These are phyloP conservation scores for Dictyostelium citrinum DNA, from an alignment of 78 protist genomes.

Conservation along the genomic window DNA sequence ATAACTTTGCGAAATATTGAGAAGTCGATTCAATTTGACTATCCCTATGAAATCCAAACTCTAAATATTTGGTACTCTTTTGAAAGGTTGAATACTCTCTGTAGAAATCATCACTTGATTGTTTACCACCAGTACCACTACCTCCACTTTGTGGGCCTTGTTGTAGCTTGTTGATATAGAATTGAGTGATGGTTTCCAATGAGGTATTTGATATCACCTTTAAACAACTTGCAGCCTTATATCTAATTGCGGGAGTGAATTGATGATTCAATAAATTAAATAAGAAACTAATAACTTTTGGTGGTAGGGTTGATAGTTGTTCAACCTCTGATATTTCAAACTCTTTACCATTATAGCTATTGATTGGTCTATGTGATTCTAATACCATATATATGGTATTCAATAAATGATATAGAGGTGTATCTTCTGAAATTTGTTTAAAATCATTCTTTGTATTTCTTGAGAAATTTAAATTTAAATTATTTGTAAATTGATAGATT, in stretches of 20 bases:
- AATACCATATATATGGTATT: slow-evolving; percentile 35
- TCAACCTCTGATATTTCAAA: neutral
- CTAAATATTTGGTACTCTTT: slow-evolving; percentile 31
- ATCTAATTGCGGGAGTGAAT: slow-evolving; percentile 22
- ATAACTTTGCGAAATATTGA: slow-evolving; percentile 60
- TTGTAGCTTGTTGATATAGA: slow-evolving; percentile 30
- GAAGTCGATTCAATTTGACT: slow-evolving; percentile 23
- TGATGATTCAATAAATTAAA: slow-evolving; percentile 21
- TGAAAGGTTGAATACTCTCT: slow-evolving; percentile 51
- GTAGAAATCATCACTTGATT: slow-evolving; percentile 41
- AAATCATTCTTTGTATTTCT: neutral
- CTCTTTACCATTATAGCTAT: neutral
- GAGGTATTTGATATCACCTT: slow-evolving; percentile 20
- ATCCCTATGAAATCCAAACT: slow-evolving; percentile 44
- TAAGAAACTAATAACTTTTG: slow-evolving; percentile 34
- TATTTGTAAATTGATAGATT: neutral
- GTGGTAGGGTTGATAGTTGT: slow-evolving; percentile 37
- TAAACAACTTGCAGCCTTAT: slow-evolving; percentile 37
- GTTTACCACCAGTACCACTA: neutral
- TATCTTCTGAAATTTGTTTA: slow-evolving; percentile 37
- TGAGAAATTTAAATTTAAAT: neutral
- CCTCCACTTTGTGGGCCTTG: neutral
- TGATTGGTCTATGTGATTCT: neutral
- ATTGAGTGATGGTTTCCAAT: slow-evolving; percentile 1
- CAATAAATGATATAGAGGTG: slow-evolving; percentile 47